Conservation (phyloP, 306 rosid genomes). For the Acacia melanoxylon region DNA sequence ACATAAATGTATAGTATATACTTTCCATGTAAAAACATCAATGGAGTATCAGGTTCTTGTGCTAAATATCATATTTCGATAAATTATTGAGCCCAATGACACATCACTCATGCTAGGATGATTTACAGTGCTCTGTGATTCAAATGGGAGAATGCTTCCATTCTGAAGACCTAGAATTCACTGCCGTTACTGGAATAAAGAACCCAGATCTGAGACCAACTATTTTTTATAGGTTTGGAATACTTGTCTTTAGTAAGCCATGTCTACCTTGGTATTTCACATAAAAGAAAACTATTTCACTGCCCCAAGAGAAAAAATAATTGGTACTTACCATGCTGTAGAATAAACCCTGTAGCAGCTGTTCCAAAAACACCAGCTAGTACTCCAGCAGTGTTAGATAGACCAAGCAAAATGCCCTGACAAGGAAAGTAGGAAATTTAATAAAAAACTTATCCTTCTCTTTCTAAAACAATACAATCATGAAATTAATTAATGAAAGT, state of each 20-base stretch:
- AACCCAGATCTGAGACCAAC: background rate
- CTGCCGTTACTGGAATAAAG: background rate
- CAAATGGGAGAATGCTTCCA: background rate
- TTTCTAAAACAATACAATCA: background rate
- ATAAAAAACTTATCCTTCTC: conserved; percentile 12
- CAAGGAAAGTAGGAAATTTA: conserved; percentile 4
- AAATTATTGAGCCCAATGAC: conserved; percentile 1
- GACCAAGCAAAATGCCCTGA: conserved; percentile 91
- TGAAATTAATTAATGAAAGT: conserved; percentile 1
- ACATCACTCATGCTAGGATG: conserved; percentile 4
- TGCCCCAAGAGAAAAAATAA: background rate
- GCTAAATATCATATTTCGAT: background rate
- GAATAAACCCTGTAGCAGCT: conserved; percentile 93
- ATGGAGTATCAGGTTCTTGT: conserved; percentile 3
- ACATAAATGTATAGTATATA: background rate
- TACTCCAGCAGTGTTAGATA: conserved; percentile 97
- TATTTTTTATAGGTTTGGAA: background rate
- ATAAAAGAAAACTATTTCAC: background rate
- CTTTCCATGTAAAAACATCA: background rate
- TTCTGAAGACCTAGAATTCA: background rate
- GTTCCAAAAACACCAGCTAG: conserved; percentile 99
- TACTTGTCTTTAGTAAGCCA: background rate
- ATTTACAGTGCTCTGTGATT: background rate
- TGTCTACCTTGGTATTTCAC: background rate
- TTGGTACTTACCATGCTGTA: conserved; percentile 73